Percentiles rank a stretch among this genome's conserved stretches.
Evolutionary conservation across 495 filamentous ascomycete species (phyloP).

Genomic region (Daldinia concentrica): DNA sequence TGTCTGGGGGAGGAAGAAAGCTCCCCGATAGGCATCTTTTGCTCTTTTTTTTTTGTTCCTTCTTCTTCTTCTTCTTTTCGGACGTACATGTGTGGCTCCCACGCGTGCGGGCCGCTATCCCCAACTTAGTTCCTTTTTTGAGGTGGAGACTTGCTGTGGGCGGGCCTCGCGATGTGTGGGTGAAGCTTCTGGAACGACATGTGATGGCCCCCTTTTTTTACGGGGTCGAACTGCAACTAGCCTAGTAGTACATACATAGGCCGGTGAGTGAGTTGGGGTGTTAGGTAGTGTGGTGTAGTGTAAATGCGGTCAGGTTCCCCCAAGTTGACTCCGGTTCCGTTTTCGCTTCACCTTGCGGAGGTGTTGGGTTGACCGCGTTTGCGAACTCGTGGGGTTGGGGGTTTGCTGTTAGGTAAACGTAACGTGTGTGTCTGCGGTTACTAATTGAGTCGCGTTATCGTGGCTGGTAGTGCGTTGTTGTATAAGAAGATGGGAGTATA

Average conservation of each 20-base stretch:
- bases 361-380: neutral
- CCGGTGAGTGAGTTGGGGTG: slow-evolving; percentile 1
- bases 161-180: neutral
- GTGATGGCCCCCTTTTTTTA: neutral
- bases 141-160: neutral
- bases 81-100: neutral
- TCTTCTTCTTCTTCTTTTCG: neutral
- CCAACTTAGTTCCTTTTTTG: neutral
- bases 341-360: neutral
- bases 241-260: too few species aligned
- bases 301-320: neutral
- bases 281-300: neutral
- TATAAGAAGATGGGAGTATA: neutral
- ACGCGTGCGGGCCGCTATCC: neutral
- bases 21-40: neutral
- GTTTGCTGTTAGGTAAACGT: too few species aligned
- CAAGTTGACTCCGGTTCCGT: neutral
- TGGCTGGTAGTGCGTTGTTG: neutral
- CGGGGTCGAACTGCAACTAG: neutral
- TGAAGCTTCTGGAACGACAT: slow-evolving; percentile 2
- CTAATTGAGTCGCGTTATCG: neutral
- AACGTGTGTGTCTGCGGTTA: neutral
- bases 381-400: slow-evolving; percentile 1
- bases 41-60: too few species aligned
- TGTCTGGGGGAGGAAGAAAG: neutral